Evolutionary conservation across 2,329 filamentous ascomycete genomes (phyloP), one percentile per base, ranked within the genome.

Genomic region (Pseudodiploospora longispora): DNA sequence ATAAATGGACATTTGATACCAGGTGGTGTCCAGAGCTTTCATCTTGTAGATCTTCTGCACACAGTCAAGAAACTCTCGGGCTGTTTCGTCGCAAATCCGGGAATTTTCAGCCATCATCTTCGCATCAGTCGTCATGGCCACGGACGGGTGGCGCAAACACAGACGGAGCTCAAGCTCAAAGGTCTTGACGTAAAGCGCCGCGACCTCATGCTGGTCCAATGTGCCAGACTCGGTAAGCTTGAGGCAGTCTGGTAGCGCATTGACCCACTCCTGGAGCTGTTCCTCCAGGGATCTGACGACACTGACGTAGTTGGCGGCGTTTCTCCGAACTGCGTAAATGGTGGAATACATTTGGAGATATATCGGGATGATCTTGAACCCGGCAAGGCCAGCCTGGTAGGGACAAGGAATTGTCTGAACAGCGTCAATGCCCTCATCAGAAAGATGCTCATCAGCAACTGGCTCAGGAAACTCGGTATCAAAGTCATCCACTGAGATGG

Each of bases 401-500:
- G 72, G 72, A 58, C 85, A 91, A 37, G 76, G 76, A n/a, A 72
- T 68, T 3, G 69, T 62, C 46, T 66, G 69, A 27, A 72, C 69
- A 6, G 68, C 66, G 52, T 81, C 73, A n/a, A 83, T 67, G 3
- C 81, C 81, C 4, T 78, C 67, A 33, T 86, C 80, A 0, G 75
- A 77, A 0, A 88, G 72, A 30, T 82, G 69, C 52, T 85, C 82
- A 58, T 94, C 88, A 28, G 82, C 72, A 30, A 90, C 73, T 5
- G 80, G 67, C 46, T 85, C 75, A 1, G 87, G 87, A 39, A 88
- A 77, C 49, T 88, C 86, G 32, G 86, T 78, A 55, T 94, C 87
- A 52, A 89, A 84, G 50, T 93, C 86, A 41, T 86, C 80, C 4
- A 82, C 67, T 8, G 79, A 76, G 39, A 93, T 75, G 2, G 82